phyloP scores from a whole-genome alignment of 129 eudicot species.

The Pittosporum tobira region DNA sequence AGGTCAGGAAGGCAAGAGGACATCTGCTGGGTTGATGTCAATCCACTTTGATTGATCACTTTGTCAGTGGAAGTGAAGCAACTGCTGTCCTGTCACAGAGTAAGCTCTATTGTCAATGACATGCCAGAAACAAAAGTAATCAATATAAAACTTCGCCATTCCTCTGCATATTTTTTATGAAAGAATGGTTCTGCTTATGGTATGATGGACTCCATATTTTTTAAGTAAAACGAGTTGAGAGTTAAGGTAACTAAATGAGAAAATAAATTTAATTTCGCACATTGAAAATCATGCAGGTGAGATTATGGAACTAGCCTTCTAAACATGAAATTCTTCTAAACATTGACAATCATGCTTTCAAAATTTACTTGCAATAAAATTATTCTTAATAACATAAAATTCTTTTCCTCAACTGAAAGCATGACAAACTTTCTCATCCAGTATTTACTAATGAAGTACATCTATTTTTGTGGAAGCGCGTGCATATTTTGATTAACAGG shows the following conservation, averaged over 20 bases:
- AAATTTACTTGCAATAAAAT: not conserved
- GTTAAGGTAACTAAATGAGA: not conserved
- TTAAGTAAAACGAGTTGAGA: not conserved
- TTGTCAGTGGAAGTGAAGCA: constrained; percentile 8
- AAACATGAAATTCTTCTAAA: too few species aligned
- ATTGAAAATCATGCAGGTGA: not conserved
- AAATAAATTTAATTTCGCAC: not conserved
- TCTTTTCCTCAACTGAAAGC: not conserved
- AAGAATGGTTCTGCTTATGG: too few species aligned
- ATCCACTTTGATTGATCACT: constrained; percentile 9
- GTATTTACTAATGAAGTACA: not conserved
- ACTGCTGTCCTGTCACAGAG: constrained; percentile 19
- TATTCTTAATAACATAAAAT: not conserved
- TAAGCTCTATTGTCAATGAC: not conserved
- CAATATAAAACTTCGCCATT: too few species aligned
- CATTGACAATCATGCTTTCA: not conserved
- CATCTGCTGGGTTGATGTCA: constrained; percentile 16
- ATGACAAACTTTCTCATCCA: not conserved
- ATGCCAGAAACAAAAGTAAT: not conserved
- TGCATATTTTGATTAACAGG: not conserved
- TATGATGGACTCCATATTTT: not conserved
- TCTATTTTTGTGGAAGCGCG: not conserved
- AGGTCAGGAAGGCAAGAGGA: constrained; percentile 34
- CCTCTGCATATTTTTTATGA: too few species aligned
- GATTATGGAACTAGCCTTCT: not conserved